Conservation (phyloP, 129 eudicot species). For the Daucus carota region DH1_v3.0 NC_030386.2:35057501-35058000, state of each 20-base stretch:
- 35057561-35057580: not conserved
- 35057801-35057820: not conserved
- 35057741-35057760: not conserved
- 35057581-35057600: not conserved
- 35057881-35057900: not conserved
- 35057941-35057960: not conserved
- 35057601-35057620: not conserved
- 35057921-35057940: not conserved
- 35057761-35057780: not conserved
- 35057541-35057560: not conserved
- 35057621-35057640: not conserved
- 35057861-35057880: not conserved
- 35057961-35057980: not conserved
- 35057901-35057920: not conserved
- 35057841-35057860: not conserved
- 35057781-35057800: not conserved
- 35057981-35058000: not conserved
- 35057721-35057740: not conserved
- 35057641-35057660: not conserved
- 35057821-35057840: not conserved
- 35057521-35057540: not conserved
- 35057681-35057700: not conserved
- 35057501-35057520: not conserved
- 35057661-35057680: not conserved
- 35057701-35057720: not conserved